These are phyloP conservation scores for Raphanus raphanistrum DNA, from an alignment of 345 rosid genomes.

Conservation along the genomic window DNA sequence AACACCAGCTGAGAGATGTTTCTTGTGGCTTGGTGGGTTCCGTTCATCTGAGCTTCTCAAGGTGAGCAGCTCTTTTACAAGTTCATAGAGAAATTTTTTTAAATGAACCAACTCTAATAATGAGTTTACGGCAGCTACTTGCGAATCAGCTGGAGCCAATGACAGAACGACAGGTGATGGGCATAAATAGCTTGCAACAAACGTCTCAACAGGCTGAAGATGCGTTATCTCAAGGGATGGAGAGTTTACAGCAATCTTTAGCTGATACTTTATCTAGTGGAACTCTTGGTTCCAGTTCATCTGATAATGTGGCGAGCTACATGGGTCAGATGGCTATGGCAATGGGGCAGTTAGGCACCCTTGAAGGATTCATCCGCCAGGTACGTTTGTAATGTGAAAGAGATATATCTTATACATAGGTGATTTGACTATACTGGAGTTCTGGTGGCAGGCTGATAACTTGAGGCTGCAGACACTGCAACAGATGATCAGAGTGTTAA, in stretches of 20 bases:
- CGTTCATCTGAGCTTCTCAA: constrained; percentile 93
- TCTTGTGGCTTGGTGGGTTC: constrained; percentile 95
- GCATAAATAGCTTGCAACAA: constrained; percentile 73
- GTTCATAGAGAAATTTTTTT: neutral
- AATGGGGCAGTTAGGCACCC: constrained; percentile 92
- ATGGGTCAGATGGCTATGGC: constrained; percentile 99
- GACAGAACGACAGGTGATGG: constrained; percentile 75
- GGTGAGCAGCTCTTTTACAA: constrained; percentile 44
- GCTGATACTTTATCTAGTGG: constrained; percentile 85
- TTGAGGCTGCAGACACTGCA: constrained; percentile 89
- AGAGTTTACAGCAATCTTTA: constrained; percentile 81
- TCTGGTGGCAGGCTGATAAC: constrained; percentile 79
- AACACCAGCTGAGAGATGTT: constrained; percentile 95
- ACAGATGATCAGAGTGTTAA: constrained; percentile 89
- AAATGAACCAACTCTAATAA: constrained; percentile 11
- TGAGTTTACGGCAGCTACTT: constrained; percentile 58
- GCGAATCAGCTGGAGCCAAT: constrained; percentile 85
- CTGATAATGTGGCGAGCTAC: constrained; percentile 85
- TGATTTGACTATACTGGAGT: constrained; percentile 15
- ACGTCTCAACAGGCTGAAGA: constrained; percentile 93
- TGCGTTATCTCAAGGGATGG: constrained; percentile 95
- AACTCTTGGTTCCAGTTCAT: constrained; percentile 66
- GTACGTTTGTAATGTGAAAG: constrained; percentile 40
- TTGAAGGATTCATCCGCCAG: constrained; percentile 85
- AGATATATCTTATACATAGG: constrained; percentile 19